phyloP scores from a whole-genome alignment of 768 basidiomycete genomes.

The Crassisporium funariophilum region DNA sequence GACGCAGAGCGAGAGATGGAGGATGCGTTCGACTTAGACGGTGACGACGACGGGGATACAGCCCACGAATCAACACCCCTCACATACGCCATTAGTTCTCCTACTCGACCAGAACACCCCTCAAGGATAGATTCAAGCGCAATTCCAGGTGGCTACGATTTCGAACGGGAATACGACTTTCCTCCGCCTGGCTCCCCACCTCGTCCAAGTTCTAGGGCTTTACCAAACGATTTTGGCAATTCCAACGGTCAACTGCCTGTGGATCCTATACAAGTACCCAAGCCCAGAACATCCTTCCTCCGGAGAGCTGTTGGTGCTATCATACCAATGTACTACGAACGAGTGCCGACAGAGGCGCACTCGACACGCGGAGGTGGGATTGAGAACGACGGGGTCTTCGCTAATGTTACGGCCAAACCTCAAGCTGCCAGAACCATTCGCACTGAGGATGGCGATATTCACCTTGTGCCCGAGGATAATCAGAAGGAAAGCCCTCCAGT shows the following conservation, averaged over 20 bases:
- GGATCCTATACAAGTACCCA: constrained; percentile 40
- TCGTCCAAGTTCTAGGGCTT: constrained; percentile 51
- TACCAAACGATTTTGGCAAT: constrained; percentile 73
- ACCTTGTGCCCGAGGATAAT: constrained; percentile 75
- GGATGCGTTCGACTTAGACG: constrained; percentile 72
- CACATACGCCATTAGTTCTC: constrained; percentile 23
- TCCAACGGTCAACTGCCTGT: constrained; percentile 67
- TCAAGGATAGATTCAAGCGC: constrained; percentile 22
- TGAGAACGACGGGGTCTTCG: constrained; percentile 94
- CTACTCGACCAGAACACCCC: constrained; percentile 8
- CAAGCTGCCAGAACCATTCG: constrained; percentile 44
- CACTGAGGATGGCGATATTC: constrained; percentile 55
- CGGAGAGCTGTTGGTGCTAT: constrained; percentile 60
- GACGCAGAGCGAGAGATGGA: constrained; percentile 66
- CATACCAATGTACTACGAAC: constrained; percentile 66
- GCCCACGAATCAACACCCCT: constrained; percentile 39
- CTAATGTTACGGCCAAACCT: constrained; percentile 93
- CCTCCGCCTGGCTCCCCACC: constrained; percentile 86
- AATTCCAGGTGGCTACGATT: constrained; percentile 65
- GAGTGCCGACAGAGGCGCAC: constrained; percentile 44
- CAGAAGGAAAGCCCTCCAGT: constrained; percentile 89
- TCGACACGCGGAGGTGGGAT: constrained; percentile 61
- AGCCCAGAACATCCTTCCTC: constrained; percentile 52
- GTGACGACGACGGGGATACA: constrained; percentile 54
- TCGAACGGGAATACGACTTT: constrained; percentile 75